Evolutionary conservation across 1,284 basidiomycete genomes (phyloP), one percentile per base, ranked within the genome.

Genomic region (Termitomyces sp.): DNA sequence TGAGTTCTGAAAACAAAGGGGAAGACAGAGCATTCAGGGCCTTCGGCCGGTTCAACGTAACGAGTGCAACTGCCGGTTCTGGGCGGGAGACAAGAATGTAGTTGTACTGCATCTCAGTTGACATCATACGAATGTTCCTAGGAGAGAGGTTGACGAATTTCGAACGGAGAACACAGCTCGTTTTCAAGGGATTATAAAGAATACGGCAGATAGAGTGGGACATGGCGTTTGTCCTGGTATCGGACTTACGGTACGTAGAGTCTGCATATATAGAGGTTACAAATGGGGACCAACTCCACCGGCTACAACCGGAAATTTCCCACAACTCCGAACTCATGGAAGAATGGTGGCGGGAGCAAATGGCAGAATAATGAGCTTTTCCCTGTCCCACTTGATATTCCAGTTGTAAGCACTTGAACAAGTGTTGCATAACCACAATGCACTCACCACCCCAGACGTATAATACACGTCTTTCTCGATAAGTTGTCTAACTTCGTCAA

Each of bases 11-110:
- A 67, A 94, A 87, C 54, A 96, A 76, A 7, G 91, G 86, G 9
- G 85, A 80, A 64, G 81, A 90, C 56, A 99, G 77, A 35, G 97
- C 96, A 68, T 99, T 98, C 62, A 98, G 79, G 21, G 93, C 93
- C 67, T 97, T 97, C 46, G 97, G 96, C 52, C 96, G 81, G 77
- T 99, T 97, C 65, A 99, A 81, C 13, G 91, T 93, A 69, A 99
- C 84, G 61, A 97, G 86, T 8, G 84, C 79, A 48, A 99, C 93
- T 47, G 82, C 82, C 21, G 84, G 79, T 53, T 84, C 78, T 6
- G 91, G 90, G 50, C 77, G 76, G 5, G 88, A 84, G 33, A 87
- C 80, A 55, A 93, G 73, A 68, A 95, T 89, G 69, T 86, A 79
- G 59, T 83, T 77, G 72, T 89, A 91, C 49, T 71, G 62, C 8